Percentiles rank a stretch among this genome's conserved stretches.
Conservation (phyloP, 495 filamentous ascomycete genomes). For the Aspergillus diversus region DNA sequence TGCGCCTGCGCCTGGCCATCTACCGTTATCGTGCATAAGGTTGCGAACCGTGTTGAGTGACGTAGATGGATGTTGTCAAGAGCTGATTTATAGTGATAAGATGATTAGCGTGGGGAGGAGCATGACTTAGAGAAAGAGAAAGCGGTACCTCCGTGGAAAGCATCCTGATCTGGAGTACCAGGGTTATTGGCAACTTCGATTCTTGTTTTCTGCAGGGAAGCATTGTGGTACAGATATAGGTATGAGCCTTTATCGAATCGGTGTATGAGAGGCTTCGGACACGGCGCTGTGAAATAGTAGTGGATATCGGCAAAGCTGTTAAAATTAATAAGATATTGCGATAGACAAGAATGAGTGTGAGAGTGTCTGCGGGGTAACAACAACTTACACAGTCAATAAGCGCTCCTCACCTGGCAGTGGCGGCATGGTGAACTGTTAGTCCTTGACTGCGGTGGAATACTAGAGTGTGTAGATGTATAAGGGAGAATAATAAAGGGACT, state of each 20-base stretch:
- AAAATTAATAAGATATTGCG: slow-evolving; percentile 7
- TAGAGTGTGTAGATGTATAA: slow-evolving; percentile 1
- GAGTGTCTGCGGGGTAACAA: slow-evolving; percentile 33
- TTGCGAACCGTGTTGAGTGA: slow-evolving; percentile 79
- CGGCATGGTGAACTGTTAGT: slow-evolving; percentile 62
- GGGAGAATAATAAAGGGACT: slow-evolving; percentile 3
- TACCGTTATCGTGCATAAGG: slow-evolving; percentile 74
- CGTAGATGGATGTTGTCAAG: slow-evolving; percentile 66
- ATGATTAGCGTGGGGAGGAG: slow-evolving; percentile 10
- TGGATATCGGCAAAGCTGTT: slow-evolving; percentile 85
- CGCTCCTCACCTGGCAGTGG: slow-evolving; percentile 76
- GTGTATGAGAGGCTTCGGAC: slow-evolving; percentile 73
- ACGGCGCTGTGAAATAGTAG: slow-evolving; percentile 80
- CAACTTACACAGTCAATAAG: slow-evolving; percentile 74
- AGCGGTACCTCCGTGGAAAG: slow-evolving; percentile 77
- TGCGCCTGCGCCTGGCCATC: slow-evolving; percentile 51
- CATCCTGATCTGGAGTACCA: slow-evolving; percentile 85
- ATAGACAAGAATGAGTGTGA: neutral
- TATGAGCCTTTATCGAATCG: slow-evolving; percentile 90
- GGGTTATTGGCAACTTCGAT: slow-evolving; percentile 88
- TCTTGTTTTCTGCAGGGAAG: slow-evolving; percentile 65
- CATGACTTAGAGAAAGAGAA: neutral
- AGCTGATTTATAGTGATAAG: slow-evolving; percentile 38
- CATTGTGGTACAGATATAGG: slow-evolving; percentile 82
- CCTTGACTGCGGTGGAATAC: slow-evolving; percentile 4